Base-by-base conservation (phyloP, 805 yeast genomes). In the Wickerhamiella musiphila region DNA sequence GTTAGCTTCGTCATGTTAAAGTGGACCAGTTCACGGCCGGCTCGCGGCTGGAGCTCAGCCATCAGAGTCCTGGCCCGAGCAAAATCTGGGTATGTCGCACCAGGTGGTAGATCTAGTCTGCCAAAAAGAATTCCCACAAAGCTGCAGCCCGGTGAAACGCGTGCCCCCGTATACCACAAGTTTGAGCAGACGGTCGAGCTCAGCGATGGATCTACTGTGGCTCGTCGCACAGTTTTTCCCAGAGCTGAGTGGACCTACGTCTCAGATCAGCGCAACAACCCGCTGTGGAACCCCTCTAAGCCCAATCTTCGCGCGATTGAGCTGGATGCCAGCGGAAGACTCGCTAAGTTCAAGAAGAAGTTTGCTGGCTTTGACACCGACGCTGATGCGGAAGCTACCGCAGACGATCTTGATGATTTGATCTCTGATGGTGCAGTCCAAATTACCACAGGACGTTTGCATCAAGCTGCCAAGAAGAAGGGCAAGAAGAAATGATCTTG, bases 81-180 rank as follows among this genome's bases (percentile, higher is more conserved):
- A 11, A 42, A 42, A 21, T 36, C 38, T 6, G 39, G 34, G 6
- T 48, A 47, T 24, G 44, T 46, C 12, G 41, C 49, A 3, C 53
- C 50, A 2, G 49, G 43, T 13, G 47, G 46, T 5, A 36, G 44
- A 6, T 33, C 43, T 8, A 35, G 38, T 7, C 31, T 43, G 28
- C 40, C 47, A 23, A 35, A 35, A 29, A 42, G 43, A 19, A 41
- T 45, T 2, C 29, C 36, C 16, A 45, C 51, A 11, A 53, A 54
- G 31, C 52, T 56, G 18, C 42, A 47, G 5, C 47, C 49, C 35
- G 95, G 95, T 35, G 78, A 78, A 52, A 83, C 94, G 12, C 70
- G 95, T 56, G 95, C 96, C 2, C 83, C 94, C 21, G 77, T 90
- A 25, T 84, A 81, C 56, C 69, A 86, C 58, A 81, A 81, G 53